A percentile compares a stretch with the other conserved stretches of the same genome.
These are phyloP conservation scores for Xeromyces bisporus DNA, from an alignment of 495 filamentous ascomycete genomes.

Conservation along the genomic window DNA sequence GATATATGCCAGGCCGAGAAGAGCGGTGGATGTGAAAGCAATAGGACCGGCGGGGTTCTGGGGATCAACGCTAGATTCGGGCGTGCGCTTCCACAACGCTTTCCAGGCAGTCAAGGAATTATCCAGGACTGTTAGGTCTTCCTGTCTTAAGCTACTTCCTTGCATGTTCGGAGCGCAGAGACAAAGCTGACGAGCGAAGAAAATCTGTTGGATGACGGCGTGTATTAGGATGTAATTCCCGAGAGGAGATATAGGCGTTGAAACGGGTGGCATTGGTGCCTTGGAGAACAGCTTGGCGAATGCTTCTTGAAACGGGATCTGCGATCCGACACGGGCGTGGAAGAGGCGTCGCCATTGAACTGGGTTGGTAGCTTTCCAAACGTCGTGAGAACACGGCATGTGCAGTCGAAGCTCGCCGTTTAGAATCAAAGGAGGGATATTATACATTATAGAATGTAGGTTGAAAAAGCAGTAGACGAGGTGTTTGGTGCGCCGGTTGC, in stretches of 20 bases:
- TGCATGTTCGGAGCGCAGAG: conserved; percentile 27
- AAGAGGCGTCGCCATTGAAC: conserved; percentile 28
- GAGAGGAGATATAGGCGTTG: conserved; percentile 34
- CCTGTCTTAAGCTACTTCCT: conserved; percentile 26
- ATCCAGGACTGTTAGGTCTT: conserved; percentile 27
- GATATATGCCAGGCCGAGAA: conserved; percentile 38
- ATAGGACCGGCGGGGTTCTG: conserved; percentile 35
- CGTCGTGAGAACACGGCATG: conserved; percentile 32
- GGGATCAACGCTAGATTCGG: conserved; percentile 36
- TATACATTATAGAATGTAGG: conserved; percentile 37
- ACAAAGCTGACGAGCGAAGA: conserved; percentile 32
- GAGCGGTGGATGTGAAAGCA: conserved; percentile 37
- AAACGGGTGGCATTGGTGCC: conserved; percentile 25
- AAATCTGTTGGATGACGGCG: conserved; percentile 36
- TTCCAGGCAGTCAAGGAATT: conserved; percentile 35
- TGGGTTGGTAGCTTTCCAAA: conserved; percentile 34
- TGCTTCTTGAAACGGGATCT: conserved; percentile 31
- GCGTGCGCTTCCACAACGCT: conserved; percentile 32
- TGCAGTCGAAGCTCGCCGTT: conserved; percentile 33
- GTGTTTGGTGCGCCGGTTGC: conserved; percentile 32
- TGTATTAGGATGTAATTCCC: conserved; percentile 39
- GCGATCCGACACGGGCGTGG: conserved; percentile 19
- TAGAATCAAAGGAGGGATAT: conserved; percentile 34
- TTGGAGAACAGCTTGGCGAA: conserved; percentile 30
- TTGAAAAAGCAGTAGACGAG: conserved; percentile 40